These are phyloP conservation scores for Cladophialophora exuberans DNA, from an alignment of 2,329 filamentous ascomycete genomes.

Conservation along the genomic window DNA sequence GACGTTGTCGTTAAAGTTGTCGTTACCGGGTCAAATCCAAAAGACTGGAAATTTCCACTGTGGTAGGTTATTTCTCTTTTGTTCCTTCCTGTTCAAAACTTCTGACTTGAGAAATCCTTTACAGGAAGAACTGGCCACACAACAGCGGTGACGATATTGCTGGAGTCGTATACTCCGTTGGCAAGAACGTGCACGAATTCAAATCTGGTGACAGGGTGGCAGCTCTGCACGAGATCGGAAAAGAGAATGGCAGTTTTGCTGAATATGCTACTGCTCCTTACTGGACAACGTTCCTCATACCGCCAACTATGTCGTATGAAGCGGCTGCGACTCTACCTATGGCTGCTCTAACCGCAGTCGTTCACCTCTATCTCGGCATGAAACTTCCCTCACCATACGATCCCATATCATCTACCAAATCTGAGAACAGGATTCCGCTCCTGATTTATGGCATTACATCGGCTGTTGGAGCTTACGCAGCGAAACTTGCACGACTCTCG, in stretches of 20 bases:
- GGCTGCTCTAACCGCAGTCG: not conserved
- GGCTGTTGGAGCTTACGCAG: not conserved
- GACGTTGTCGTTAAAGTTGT: slow-evolving; percentile 47
- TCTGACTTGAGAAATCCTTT: too few species aligned
- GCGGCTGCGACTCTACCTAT: not conserved
- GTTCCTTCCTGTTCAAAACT: too few species aligned
- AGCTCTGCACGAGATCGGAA: slow-evolving; percentile 29
- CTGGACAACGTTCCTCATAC: not conserved
- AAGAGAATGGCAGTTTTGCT: not conserved
- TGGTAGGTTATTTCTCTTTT: too few species aligned
- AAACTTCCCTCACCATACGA: not conserved
- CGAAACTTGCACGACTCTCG: not conserved
- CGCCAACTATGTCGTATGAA: not conserved
- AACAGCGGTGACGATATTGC: not conserved
- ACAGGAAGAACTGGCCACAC: too few species aligned
- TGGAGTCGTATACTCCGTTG: not conserved
- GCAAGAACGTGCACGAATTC: not conserved
- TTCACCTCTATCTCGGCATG: not conserved
- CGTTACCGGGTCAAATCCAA: slow-evolving; percentile 50
- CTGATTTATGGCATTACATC: not conserved
- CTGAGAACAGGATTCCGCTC: not conserved
- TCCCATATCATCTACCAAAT: not conserved
- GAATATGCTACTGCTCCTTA: not conserved
- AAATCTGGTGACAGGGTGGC: slow-evolving; percentile 30
- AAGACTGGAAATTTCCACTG: slow-evolving; percentile 48